phyloP scores from a whole-genome alignment of 1,284 basidiomycete genomes.

The Sparassis latifolia region DNA sequence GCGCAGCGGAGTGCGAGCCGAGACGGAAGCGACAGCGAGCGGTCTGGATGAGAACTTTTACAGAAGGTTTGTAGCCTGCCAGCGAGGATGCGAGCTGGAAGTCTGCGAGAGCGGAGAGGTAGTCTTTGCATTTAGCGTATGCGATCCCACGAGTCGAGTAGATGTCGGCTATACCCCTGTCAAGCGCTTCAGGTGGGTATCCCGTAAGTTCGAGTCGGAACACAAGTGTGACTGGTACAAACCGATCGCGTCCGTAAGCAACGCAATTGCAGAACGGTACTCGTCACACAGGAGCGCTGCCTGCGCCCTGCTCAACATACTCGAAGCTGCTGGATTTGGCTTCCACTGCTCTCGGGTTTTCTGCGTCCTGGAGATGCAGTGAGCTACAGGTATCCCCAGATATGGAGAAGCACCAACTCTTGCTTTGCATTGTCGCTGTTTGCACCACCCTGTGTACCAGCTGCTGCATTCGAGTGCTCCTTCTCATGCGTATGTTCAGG shows the following conservation, averaged over 20 bases:
- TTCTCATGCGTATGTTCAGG: neutral
- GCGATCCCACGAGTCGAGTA: slow-evolving; percentile 8
- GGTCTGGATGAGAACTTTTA: slow-evolving; percentile 1
- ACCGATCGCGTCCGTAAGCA: slow-evolving; percentile 9
- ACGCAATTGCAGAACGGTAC: neutral
- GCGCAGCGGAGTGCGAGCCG: slow-evolving; percentile 7
- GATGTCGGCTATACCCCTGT: neutral
- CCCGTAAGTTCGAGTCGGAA: neutral
- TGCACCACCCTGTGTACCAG: neutral
- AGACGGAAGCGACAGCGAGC: slow-evolving; percentile 13
- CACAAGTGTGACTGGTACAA: neutral
- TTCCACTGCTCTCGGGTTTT: neutral
- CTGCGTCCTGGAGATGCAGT: neutral
- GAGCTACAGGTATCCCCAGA: neutral
- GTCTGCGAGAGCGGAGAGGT: slow-evolving; percentile 8
- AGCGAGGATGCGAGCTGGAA: slow-evolving; percentile 9
- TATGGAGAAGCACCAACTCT: neutral
- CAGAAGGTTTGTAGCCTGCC: neutral
- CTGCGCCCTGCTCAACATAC: neutral
- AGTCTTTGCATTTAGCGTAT: slow-evolving; percentile 2
- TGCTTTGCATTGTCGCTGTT: neutral
- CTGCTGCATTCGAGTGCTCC: neutral
- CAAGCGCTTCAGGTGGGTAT: neutral
- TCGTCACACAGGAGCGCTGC: neutral
- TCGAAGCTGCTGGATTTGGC: neutral